phyloP scores from a whole-genome alignment of 2,329 filamentous ascomycete species.

The Amauroascus niger region DNA sequence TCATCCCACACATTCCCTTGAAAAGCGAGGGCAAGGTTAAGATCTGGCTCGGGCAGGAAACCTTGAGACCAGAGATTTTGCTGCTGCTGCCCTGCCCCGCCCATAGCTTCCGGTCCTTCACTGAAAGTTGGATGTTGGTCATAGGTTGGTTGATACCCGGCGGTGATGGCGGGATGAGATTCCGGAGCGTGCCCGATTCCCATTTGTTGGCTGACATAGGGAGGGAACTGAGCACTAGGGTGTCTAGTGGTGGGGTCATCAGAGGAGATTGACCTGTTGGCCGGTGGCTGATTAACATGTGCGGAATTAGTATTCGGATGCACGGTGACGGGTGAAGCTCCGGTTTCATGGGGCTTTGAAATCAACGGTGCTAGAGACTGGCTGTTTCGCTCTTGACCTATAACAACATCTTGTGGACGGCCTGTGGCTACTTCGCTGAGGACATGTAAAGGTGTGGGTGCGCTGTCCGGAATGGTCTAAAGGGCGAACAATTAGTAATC shows the following conservation, averaged over 20 bases:
- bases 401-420: slow-evolving; percentile 18
- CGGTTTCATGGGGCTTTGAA: background rate
- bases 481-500: background rate
- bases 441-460: slow-evolving; percentile 30
- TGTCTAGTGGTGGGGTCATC: background rate
- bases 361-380: background rate
- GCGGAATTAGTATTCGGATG: background rate
- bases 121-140: background rate
- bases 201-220: slow-evolving; percentile 2
- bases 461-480: background rate
- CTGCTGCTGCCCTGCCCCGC: background rate
- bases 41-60: slow-evolving; percentile 6
- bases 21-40: slow-evolving; percentile 10
- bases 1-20: slow-evolving; percentile 17
- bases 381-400: background rate
- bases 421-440: slow-evolving; percentile 36
- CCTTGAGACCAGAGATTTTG: slow-evolving; percentile 7
- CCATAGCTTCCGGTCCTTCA: background rate
- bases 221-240: background rate
- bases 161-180: background rate
- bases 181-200: background rate
- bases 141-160: slow-evolving; percentile 2
- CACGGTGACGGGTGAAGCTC: background rate
- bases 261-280: background rate
- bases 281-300: background rate